Evolutionary conservation across 805 yeast genomes (phyloP).

Genomic region (Candida awuae): DNA sequence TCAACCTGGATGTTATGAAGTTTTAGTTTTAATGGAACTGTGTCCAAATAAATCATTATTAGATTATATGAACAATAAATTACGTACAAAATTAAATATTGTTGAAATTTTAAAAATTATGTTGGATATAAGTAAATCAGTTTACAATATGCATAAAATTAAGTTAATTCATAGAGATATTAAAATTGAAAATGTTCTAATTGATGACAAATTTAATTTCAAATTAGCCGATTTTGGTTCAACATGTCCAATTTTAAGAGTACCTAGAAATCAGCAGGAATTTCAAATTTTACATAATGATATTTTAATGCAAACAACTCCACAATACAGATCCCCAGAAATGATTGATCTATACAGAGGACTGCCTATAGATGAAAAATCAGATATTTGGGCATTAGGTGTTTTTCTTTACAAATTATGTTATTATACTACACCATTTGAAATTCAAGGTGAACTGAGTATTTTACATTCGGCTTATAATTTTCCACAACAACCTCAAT

Average conservation of each 20-base stretch:
- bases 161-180: slow-evolving; percentile 86
- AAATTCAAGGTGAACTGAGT: slow-evolving; percentile 78
- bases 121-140: slow-evolving; percentile 72
- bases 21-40: slow-evolving; percentile 83
- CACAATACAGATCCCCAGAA: slow-evolving; percentile 92
- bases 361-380: slow-evolving; percentile 79
- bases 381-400: slow-evolving; percentile 97
- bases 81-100: slow-evolving; percentile 70
- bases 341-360: slow-evolving; percentile 86
- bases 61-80: slow-evolving; percentile 83
- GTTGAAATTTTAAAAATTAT: slow-evolving; percentile 74
- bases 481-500: slow-evolving; percentile 64
- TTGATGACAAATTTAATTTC: slow-evolving; percentile 59
- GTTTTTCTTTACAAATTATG: slow-evolving; percentile 83
- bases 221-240: slow-evolving; percentile 95
- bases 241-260: slow-evolving; percentile 58
- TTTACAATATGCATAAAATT: slow-evolving; percentile 75
- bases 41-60: slow-evolving; percentile 82
- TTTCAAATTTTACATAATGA: slow-evolving; percentile 75
- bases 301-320: slow-evolving; percentile 84
- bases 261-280: slow-evolving; percentile 69
- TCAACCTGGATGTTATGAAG: slow-evolving; percentile 60
- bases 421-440: slow-evolving; percentile 93
- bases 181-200: slow-evolving; percentile 88
- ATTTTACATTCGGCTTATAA: slow-evolving; percentile 76